Evolutionary conservation across 192 early-diverging fungal species (phyloP), one percentile per base, ranked within the genome.

Genomic region (Podochytrium sp.): DNA sequence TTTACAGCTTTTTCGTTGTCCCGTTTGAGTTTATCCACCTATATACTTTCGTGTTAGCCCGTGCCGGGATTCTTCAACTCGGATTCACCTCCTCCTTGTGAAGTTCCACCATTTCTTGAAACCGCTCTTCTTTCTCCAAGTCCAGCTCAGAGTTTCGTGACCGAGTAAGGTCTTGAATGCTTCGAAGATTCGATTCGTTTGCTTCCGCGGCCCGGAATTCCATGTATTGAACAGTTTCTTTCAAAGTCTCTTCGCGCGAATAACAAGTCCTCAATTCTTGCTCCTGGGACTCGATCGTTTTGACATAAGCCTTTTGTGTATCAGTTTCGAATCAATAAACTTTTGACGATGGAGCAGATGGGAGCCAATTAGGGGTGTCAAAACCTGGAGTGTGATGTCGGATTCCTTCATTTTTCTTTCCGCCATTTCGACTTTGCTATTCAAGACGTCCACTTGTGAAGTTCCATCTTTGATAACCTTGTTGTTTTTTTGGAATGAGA

Each of bases 321-420:
- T n/a, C n/a, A n/a, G n/a, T n/a, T n/a, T n/a, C n/a, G n/a, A n/a
- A n/a, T n/a, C n/a, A n/a, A n/a, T n/a, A n/a, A n/a, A n/a, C n/a
- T n/a, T n/a, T n/a, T n/a, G n/a, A n/a, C n/a, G n/a, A n/a, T n/a
- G n/a, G n/a, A n/a, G n/a, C n/a, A n/a, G n/a, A n/a, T n/a, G n/a
- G n/a, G n/a, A n/a, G n/a, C n/a, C n/a, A n/a, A n/a, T n/a, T n/a
- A n/a, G n/a, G n/a, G n/a, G n/a, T n/a, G n/a, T n/a, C 6, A 18
- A 29, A 34, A 84, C 83, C 55, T 81, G 52, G 20, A 81, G 81
- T 39, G 80, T 70, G 0, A 74, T 51, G 38, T 79, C 76, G 33
- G 84, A 81, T 16, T 60, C 78, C 27, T 75, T 20, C 14, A 78
- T 29, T 37, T 76, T 65, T 23, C 71, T 23, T 41, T 89, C 79